Evolutionary conservation across 306 rosid genomes (phyloP), one percentile per base, ranked within the genome.

Genomic region (Styphnolobium japonicum): DNA sequence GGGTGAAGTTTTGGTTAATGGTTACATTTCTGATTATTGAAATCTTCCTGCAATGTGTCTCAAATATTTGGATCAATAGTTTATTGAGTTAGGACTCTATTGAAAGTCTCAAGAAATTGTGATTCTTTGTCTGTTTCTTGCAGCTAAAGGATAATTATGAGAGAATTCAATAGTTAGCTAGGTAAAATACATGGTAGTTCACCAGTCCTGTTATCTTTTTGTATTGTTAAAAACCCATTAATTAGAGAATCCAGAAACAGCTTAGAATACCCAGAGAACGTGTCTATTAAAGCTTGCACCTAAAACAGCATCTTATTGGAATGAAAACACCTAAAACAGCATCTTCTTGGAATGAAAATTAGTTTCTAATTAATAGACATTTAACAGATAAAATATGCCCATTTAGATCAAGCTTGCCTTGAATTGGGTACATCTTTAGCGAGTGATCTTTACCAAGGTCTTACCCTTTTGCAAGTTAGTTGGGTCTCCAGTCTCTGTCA

Each of bases 321-420:
- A n/a, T n/a, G n/a, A n/a, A n/a, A n/a, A n/a, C n/a, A n/a, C n/a
- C n/a, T n/a, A n/a, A 31, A 27, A 18, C 8, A 60, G 22, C 66
- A 12, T 33, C 45, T 33, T 29, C 33, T 71, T 71, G 51, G 21
- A 15, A 52, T 52, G 31, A 0, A 4, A 16, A 16, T 4, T 46
- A 49, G 31, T 49, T 61, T 48, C 4, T 6, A 34, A 7, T 36
- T 36, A 6, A 7, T 55, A 7, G 16, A 18, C 37, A 14, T 6
- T 56, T 5, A 25, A 9, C n/a, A 25, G 61, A 60, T 18, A 18
- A 67, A 58, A 43, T 22, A 43, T 75, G 21, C 43, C 57, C 40
- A 23, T 48, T 56, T 22, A 40, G 52, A 11, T 75, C 65, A 75
- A 75, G 67, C 66, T 75, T 78, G 36, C 45, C 23, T n/a, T 42